phyloP scores from a whole-genome alignment of 495 filamentous ascomycete species.

The Aspergillus ellipticus region DNA sequence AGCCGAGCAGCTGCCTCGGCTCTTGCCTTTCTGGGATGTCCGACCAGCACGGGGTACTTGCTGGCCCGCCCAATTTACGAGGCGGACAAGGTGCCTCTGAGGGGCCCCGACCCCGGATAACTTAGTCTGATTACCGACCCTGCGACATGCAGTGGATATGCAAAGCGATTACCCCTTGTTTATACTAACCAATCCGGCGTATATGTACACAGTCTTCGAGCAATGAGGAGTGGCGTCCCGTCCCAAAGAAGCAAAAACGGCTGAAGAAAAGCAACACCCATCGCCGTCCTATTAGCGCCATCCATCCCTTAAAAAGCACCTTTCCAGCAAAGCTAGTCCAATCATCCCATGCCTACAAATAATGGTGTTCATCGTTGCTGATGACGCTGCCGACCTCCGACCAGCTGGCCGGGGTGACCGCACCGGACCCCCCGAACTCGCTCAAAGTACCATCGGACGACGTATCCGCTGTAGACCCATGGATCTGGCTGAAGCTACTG shows the following conservation, averaged over 20 bases:
- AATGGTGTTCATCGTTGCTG: conserved; percentile 49
- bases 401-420: conserved; percentile 68
- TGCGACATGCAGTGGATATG: background rate
- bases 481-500: conserved; percentile 36
- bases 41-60: background rate
- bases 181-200: background rate
- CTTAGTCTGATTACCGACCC: background rate
- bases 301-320: background rate
- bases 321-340: background rate
- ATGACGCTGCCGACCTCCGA: conserved; percentile 73
- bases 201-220: background rate
- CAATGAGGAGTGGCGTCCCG: background rate
- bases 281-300: background rate
- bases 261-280: background rate
- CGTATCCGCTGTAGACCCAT: conserved; percentile 21
- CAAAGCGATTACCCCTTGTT: background rate
- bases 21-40: background rate
- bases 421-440: conserved; percentile 50
- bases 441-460: conserved; percentile 61
- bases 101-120: background rate
- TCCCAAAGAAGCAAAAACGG: background rate
- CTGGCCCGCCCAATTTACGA: background rate
- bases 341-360: conserved; percentile 12
- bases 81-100: background rate
- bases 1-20: conserved; percentile 22